phyloP scores from a whole-genome alignment of 1,139 yeast species.

The Yamadazyma siamensis region DNA sequence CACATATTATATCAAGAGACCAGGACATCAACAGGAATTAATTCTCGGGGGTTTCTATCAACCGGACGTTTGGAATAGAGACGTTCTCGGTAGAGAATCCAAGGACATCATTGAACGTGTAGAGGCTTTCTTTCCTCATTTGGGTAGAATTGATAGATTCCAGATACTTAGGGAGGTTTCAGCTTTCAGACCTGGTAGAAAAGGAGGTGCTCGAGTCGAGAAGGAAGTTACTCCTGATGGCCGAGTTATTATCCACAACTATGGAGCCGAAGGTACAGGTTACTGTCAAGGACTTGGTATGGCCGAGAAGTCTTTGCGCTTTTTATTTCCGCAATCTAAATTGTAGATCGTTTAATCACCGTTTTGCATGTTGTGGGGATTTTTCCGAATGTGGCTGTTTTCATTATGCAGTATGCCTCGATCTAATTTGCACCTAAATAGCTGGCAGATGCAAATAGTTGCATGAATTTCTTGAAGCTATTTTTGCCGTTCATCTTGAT shows the following conservation, averaged over 20 bases:
- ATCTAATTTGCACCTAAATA: no score
- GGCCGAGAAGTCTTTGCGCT: no score
- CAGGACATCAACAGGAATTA: conserved; percentile 39
- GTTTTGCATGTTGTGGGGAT: no score
- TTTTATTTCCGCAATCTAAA: no score
- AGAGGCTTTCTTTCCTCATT: conserved; percentile 49
- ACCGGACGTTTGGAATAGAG: conserved; percentile 52
- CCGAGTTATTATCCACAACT: conserved; percentile 39
- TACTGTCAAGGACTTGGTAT: conserved; percentile 46
- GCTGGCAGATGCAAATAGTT: no score
- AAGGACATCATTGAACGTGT: conserved; percentile 57
- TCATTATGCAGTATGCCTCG: no score
- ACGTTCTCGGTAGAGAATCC: conserved; percentile 51
- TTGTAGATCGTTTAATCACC: no score
- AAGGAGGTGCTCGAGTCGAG: conserved; percentile 67
- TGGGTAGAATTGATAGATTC: conserved; percentile 19
- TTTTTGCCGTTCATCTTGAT: no score
- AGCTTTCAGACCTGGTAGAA: conserved; percentile 68
- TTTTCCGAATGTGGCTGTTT: no score
- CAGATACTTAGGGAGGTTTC: conserved; percentile 57
- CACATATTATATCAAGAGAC: conserved; percentile 7
- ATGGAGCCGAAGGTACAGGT: conserved; percentile 49
- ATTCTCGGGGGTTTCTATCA: conserved; percentile 69
- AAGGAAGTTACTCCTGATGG: conserved; percentile 31
- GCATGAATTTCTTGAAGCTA: no score